Percentiles rank a stretch among this genome's conserved stretches.
phyloP scores from a whole-genome alignment of 176 grass and related monocot genomes.

The Calamus simplicifolius region DNA sequence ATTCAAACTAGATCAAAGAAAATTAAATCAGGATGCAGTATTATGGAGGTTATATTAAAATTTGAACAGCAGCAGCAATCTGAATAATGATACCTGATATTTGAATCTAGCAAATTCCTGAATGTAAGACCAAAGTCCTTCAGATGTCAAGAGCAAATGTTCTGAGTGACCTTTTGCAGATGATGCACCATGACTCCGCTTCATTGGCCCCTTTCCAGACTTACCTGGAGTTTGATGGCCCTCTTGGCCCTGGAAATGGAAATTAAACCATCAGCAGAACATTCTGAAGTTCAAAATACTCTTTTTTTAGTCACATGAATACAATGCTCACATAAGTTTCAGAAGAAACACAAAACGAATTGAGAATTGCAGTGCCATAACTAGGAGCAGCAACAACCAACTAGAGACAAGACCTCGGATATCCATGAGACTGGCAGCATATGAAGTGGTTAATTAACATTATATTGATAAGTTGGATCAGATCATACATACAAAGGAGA shows the following conservation, averaged over 20 bases:
- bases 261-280: slow-evolving; percentile 13
- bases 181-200: slow-evolving; percentile 27
- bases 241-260: slow-evolving; percentile 36
- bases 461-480: no score
- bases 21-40: slow-evolving; percentile 3
- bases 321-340: not conserved
- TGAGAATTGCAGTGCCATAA: no score
- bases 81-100: slow-evolving; percentile 52
- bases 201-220: slow-evolving; percentile 35
- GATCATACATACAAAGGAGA: no score
- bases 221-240: slow-evolving; percentile 27
- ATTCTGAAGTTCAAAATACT: no score
- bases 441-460: no score
- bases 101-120: slow-evolving; percentile 74
- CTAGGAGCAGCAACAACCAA: no score
- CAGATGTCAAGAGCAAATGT: slow-evolving; percentile 52
- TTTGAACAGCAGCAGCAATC: slow-evolving; percentile 5
- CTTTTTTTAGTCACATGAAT: no score
- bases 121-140: slow-evolving; percentile 63
- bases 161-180: slow-evolving; percentile 39
- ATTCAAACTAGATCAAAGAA: slow-evolving; percentile 57
- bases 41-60: slow-evolving; percentile 13
- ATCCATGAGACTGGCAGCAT: no score
- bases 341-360: not conserved
- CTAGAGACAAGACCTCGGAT: no score